phyloP scores from a whole-genome alignment of 345 rosid species.

The Erysimum cheiranthoides region DNA sequence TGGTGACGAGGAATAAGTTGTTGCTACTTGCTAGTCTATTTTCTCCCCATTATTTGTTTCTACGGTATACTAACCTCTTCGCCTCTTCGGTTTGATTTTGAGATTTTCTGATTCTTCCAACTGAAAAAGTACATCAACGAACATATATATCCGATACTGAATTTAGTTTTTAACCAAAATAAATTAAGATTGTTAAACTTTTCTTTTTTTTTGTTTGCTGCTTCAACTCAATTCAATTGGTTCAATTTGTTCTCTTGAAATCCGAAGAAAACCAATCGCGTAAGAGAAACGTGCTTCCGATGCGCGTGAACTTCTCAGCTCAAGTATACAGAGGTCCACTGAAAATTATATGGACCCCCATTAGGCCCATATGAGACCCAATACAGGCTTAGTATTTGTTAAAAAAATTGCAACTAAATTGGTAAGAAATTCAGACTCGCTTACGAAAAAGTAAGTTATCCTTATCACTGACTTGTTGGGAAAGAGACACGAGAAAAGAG shows the following conservation, averaged over 20 bases:
- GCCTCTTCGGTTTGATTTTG: not conserved
- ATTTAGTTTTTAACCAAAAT: not conserved
- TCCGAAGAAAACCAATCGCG: not conserved
- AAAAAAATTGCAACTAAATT: not conserved
- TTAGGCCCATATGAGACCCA: slow-evolving; percentile 24
- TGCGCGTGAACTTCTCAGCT: not conserved
- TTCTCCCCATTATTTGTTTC: slow-evolving; percentile 16
- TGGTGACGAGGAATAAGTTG: slow-evolving; percentile 40
- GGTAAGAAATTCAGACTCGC: slow-evolving; percentile 12
- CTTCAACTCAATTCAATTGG: not conserved
- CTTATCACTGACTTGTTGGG: slow-evolving; percentile 31
- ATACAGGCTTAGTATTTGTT: not conserved
- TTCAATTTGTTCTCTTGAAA: not conserved
- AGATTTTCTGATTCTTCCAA: not conserved
- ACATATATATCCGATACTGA: not conserved
- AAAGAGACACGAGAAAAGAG: slow-evolving; percentile 34
- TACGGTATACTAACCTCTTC: not conserved
- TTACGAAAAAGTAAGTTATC: slow-evolving; percentile 15
- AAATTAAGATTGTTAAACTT: not conserved
- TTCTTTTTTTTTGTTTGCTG: not conserved
- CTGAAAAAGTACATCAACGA: not conserved
- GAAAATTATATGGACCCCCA: not conserved
- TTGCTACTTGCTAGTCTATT: slow-evolving; percentile 12
- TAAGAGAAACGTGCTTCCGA: not conserved
- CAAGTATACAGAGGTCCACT: not conserved